Evolutionary conservation across 2,329 filamentous ascomycete species (phyloP).

Genomic region (Simplicillium aogashimaense): DNA sequence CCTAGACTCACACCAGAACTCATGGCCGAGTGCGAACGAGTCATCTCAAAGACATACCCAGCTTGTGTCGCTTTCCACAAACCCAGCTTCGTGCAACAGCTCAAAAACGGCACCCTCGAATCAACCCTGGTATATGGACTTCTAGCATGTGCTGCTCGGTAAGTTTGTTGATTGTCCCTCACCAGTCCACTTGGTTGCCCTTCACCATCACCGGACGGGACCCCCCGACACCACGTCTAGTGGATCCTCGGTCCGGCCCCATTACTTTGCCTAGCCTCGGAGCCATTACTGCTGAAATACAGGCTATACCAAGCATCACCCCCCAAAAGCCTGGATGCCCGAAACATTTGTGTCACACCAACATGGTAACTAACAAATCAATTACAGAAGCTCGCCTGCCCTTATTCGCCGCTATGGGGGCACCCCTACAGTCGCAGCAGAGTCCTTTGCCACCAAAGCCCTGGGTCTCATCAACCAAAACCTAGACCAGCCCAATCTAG

Average conservation of each 20-base stretch:
- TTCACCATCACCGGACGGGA: constrained; percentile 2
- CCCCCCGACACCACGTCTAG: constrained; percentile 10
- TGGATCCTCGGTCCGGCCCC: background rate
- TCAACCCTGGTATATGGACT: constrained; percentile 48
- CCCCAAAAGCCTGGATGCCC: no score
- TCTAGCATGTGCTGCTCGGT: constrained; percentile 48
- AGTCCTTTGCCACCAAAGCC: constrained; percentile 50
- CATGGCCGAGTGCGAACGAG: constrained; percentile 48
- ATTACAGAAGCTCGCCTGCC: constrained; percentile 39
- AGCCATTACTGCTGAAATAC: no score
- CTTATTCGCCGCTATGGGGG: constrained; percentile 48
- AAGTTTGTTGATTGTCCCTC: constrained; percentile 20
- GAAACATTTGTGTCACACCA: no score
- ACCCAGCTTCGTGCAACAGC: constrained; percentile 49
- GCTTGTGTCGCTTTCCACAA: constrained; percentile 55
- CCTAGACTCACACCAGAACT: constrained; percentile 44
- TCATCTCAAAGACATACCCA: constrained; percentile 50
- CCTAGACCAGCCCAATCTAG: constrained; percentile 47
- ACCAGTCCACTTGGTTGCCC: constrained; percentile 10
- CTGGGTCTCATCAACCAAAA: constrained; percentile 47
- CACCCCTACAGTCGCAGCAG: constrained; percentile 42
- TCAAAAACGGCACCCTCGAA: constrained; percentile 46
- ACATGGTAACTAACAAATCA: no score
- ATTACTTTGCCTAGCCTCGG: no score
- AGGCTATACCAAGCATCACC: no score